Evolutionary conservation across 1,284 basidiomycete genomes (phyloP), one percentile per base, ranked within the genome.

Genomic region (Athelia psychrophila): DNA sequence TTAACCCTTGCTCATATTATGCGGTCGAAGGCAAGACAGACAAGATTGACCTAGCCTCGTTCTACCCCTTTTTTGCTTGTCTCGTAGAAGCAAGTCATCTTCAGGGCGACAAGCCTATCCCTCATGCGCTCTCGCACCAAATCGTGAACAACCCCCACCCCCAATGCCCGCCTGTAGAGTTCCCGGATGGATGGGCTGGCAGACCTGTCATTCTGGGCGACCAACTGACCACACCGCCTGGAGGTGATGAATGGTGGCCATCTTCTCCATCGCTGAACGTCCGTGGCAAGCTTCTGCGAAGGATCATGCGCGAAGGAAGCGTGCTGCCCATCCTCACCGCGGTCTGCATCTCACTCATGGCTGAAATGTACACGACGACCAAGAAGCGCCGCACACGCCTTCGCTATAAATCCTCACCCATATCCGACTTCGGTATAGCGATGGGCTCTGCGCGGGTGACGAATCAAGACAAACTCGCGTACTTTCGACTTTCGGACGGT

Each of bases 351-450:
- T 61, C 65, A 0, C 53, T 75, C 5, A 62, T 76, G 3, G 56
- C 66, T 2, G 69, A 71, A 48, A 68, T 76, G 51, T 77, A 75
- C 60, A 73, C 71, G 1, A 72, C 74, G 2, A 69, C 64, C 18
- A 32, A 36, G 2, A 9, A 57, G n/a, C 60, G 55, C 2, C 66
- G 71, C 3, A 55, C 68, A 3, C 66, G 74, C 3, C 60, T 79
- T 16, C 59, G 62, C 4, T 71, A 73, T 52, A 54, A 61, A 16
- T 62, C 64, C 3, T 67, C 65, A 3, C 72, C 73, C 18, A 72
- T 78, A 40, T 50, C 70, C 0, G 74, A 78, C 53, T 76, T 77
- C 54, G 75, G 76, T 2, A 71, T 78, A 33, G 68, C 62, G 2
- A 60, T 60, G 30, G 74, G 75, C 1, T 52, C 55, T 9, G 65